Base-by-base conservation (phyloP, 2,329 filamentous ascomycete species). In the Arthrobotrys entomopaga region DNA sequence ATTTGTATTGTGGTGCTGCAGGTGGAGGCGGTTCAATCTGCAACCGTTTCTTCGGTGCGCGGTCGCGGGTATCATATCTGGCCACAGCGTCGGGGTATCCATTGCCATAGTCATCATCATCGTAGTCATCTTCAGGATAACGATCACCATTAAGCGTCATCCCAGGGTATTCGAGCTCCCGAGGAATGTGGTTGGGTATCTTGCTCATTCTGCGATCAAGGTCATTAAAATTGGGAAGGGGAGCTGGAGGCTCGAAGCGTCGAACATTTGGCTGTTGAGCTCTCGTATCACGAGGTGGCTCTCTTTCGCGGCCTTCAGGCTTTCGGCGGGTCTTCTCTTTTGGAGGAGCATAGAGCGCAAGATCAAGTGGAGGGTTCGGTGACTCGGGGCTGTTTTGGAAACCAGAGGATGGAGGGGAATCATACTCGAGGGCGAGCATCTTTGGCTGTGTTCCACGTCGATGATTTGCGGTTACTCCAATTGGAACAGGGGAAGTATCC, bases 331-430 rank as follows among this genome's bases (percentile, higher is more conserved):
- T 67, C 22, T 74, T 74, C 50, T 74, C 70, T 43, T 74, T 74
- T 8, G 70, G 70, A 38, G 70, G 63, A 7, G 70, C 70, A 57
- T 74, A 74, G 19, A 74, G 57, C 15, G 70, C 70, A 22, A 74
- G 70, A 64, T 74, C 70, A 16, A 74, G 70, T 7, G 70, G 70
- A 4, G 70, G 70, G 16, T 61, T 66, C 40, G 70, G 63, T 43
- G 70, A 74, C n/a, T 74, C 70, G 11, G 70, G 70, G 63, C 70
- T 74, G 13, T 56, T 66, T 43, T 73, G 69, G 42, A 73, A 73
- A n/a, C 69, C 63, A 7, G 69, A 73, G 10, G 69, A 73, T 10
- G 70, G 53, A 15, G 70, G 70, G 15, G 70, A 67, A 34, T 74
- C 70, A 61, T 67, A 74, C 38, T 74, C 70, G 48, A 73, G 69